Percentiles rank a stretch among this genome's conserved stretches.
Conservation (phyloP, 176 grass and related monocot species). For the Hyparrhenia diplandra region DNA sequence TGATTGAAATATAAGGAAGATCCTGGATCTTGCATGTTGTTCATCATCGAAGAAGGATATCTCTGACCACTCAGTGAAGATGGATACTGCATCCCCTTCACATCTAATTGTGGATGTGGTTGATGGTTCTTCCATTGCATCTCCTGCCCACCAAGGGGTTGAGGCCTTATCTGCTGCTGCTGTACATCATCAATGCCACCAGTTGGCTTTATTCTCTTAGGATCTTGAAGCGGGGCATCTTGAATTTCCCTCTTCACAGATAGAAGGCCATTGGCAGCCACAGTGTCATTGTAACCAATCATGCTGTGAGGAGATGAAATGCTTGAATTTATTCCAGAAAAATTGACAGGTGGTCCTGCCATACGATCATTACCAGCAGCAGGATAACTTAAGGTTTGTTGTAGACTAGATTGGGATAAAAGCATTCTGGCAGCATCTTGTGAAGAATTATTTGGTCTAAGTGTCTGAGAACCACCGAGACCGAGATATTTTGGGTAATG, state of each 20-base stretch:
- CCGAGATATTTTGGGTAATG: slow-evolving; percentile 37
- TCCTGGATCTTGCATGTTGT: slow-evolving; percentile 62
- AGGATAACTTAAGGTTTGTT: slow-evolving; percentile 51
- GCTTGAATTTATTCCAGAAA: slow-evolving; percentile 49
- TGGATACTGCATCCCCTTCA: slow-evolving; percentile 62
- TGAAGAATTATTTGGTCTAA: slow-evolving; percentile 51
- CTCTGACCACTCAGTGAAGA: slow-evolving; percentile 66
- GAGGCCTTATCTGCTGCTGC: slow-evolving; percentile 60
- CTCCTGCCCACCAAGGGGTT: slow-evolving; percentile 46
- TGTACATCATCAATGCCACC: slow-evolving; percentile 66
- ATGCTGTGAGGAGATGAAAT: slow-evolving; percentile 64
- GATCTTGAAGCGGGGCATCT: slow-evolving; percentile 59
- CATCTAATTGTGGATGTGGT: slow-evolving; percentile 58
- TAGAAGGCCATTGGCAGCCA: slow-evolving; percentile 44
- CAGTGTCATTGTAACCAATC: slow-evolving; percentile 47
- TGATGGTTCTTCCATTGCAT: slow-evolving; percentile 81
- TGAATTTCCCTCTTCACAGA: slow-evolving; percentile 76
- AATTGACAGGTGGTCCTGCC: slow-evolving; percentile 46
- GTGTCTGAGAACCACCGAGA: slow-evolving; percentile 43
- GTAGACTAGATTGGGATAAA: slow-evolving; percentile 51
- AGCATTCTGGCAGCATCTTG: slow-evolving; percentile 64
- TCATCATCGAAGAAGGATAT: slow-evolving; percentile 56
- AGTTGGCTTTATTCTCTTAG: slow-evolving; percentile 73
- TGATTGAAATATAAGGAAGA: slow-evolving; percentile 71
- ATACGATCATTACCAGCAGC: slow-evolving; percentile 54